Evolutionary conservation across 2,329 filamentous ascomycete species (phyloP).

Genomic region (Diplodia seriata): DNA sequence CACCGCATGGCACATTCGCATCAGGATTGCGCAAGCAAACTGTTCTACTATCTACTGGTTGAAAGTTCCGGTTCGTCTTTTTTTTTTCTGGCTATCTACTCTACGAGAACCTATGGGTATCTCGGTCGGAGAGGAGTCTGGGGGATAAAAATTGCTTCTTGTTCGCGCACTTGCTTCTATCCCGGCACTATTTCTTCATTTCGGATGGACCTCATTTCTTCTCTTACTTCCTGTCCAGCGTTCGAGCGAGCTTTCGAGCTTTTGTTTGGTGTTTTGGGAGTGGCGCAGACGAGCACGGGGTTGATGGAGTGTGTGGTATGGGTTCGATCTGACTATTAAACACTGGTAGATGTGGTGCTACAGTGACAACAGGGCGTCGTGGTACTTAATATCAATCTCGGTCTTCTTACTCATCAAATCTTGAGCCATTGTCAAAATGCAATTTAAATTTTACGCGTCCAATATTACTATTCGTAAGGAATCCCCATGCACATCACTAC

Average conservation of each 20-base stretch:
- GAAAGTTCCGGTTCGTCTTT: conserved; percentile 5
- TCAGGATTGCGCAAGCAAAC: conserved; percentile 19
- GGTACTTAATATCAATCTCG: conserved; percentile 19
- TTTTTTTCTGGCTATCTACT: not conserved
- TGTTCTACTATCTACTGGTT: not conserved
- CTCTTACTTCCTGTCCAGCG: conserved; percentile 3
- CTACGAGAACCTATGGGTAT: no score
- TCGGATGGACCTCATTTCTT: not conserved
- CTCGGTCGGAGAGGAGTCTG: conserved; percentile 6
- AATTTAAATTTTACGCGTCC: no score
- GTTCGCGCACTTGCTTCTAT: not conserved
- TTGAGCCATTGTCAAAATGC: no score
- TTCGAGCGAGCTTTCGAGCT: conserved; percentile 16
- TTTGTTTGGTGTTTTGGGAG: not conserved
- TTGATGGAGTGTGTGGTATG: not conserved
- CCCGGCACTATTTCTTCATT: not conserved
- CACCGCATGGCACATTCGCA: conserved; percentile 3
- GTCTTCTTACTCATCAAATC: not conserved
- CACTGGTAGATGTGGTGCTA: conserved; percentile 22
- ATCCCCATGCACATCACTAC: no score
- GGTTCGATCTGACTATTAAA: not conserved
- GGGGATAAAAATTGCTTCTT: conserved; percentile 12
- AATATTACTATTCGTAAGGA: no score
- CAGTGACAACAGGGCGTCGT: not conserved
- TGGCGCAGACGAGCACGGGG: not conserved